Base-by-base conservation (phyloP, 2,329 filamentous ascomycete genomes). In the Aureobasidium mangrovei region DNA sequence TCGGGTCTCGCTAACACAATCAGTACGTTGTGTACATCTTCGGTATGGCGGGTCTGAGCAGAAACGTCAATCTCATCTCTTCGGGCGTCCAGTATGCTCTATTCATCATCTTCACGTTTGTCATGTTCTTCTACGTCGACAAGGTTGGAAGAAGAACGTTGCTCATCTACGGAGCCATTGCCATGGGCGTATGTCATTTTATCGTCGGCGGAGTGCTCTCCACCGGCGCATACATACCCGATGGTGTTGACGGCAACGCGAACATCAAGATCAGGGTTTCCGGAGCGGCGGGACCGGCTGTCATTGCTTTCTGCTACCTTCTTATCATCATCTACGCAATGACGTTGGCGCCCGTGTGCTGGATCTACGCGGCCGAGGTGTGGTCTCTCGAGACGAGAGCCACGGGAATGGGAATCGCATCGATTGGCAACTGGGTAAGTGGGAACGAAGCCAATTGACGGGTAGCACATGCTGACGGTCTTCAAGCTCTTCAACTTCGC, bases 281-380 rank as follows among this genome's bases (percentile, higher is more conserved):
- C 0, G 80, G 78, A 18, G 57, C 71, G 0, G 72, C 79, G 9
- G 78, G 82, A 24, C 76, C 84, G 62, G 77, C 77, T 2, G 79
- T 86, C 53, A 85, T 85, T 58, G 79, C 79, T 24, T 84, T 84
- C 61, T 81, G 77, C 47, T 85, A 84, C 64, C 72, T 85, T 12
- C 74, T 85, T 56, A 79, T 84, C 61, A 74, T 83, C 60, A 72
- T 82, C 58, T 85, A 85, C 63, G 77, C 79, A 1, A 70, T 83
- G n/a, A 84, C 81, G 0, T 74, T 82, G 18, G 82, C 80, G 0
- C 81, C 81, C 0, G 78, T 83, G 3, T 79, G 77, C 53, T 85
- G 18, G 18, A 18, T 18, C 18, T 18, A 18, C 18, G 18, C 18
- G 18, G 18, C 18, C 18, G 18, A 18, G 18, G 18, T 18, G 18